A percentile compares a stretch with the other conserved stretches of the same genome.
These are phyloP conservation scores for Pelargonium citronellum DNA, from an alignment of 441 rosid species.

Conservation along the genomic window DNA sequence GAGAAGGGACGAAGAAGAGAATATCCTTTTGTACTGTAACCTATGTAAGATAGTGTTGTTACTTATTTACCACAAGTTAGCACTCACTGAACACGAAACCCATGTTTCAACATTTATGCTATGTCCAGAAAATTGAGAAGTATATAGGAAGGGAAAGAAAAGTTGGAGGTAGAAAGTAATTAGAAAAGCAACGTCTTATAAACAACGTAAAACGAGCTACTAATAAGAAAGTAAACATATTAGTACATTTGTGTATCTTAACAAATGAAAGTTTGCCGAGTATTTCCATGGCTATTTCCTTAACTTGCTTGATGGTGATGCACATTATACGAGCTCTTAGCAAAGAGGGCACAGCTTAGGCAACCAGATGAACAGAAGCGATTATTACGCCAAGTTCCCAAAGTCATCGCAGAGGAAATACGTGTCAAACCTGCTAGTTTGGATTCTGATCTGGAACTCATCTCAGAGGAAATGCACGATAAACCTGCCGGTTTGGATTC, in stretches of 20 bases:
- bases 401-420: constrained; percentile 30
- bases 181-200: too few relatives aligned
- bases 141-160: too few relatives aligned
- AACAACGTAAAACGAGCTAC: too few relatives aligned
- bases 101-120: too few relatives aligned
- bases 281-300: constrained; percentile 5
- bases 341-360: constrained; percentile 39
- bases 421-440: constrained; percentile 15
- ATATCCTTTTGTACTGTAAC: constrained; percentile 43
- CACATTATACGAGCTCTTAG: constrained; percentile 30
- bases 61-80: neutral
- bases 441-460: neutral
- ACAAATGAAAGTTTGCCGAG: neutral
- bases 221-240: too few relatives aligned
- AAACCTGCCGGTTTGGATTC: neutral
- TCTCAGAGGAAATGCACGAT: neutral
- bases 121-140: too few relatives aligned
- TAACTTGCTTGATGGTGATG: constrained; percentile 23
- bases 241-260: neutral
- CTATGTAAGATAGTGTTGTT: neutral
- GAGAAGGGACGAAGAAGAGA: constrained; percentile 54
- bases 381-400: constrained; percentile 27
- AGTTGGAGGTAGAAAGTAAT: too few relatives aligned
- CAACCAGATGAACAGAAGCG: constrained; percentile 36
- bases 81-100: neutral